Evolutionary conservation across 2,329 filamentous ascomycete species (phyloP).

Genomic region (Pseudogymnoascus sp.): DNA sequence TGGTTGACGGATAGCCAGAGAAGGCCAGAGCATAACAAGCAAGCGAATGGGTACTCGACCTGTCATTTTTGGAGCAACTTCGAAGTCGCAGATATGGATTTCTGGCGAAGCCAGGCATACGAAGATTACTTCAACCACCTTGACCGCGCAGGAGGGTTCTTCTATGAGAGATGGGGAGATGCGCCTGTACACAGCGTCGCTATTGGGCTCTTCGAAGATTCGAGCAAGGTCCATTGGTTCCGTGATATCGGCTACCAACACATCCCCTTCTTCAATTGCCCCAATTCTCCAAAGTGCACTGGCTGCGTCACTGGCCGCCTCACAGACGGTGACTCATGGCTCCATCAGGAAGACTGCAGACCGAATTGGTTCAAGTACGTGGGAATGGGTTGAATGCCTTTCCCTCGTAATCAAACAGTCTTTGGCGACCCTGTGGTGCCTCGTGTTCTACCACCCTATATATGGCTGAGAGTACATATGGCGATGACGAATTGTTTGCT

Average conservation of each 20-base stretch:
- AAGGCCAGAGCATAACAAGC: slow-evolving; percentile 68
- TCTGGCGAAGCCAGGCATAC: slow-evolving; percentile 85
- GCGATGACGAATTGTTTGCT: neutral
- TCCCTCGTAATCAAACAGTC: neutral
- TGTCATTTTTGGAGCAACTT: slow-evolving; percentile 99
- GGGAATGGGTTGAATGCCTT: slow-evolving; percentile 55
- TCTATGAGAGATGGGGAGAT: slow-evolving; percentile 98
- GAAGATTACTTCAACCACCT: slow-evolving; percentile 95
- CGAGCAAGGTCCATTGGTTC: slow-evolving; percentile 93
- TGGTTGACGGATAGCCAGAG: slow-evolving; percentile 76
- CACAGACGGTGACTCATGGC: slow-evolving; percentile 77
- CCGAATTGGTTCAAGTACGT: slow-evolving; percentile 97
- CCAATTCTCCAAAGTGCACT: slow-evolving; percentile 87
- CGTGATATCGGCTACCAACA: slow-evolving; percentile 98
- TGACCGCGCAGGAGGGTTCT: slow-evolving; percentile 90
- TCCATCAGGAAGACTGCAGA: slow-evolving; percentile 86
- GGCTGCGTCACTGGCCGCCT: slow-evolving; percentile 81
- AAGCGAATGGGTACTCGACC: slow-evolving; percentile 89
- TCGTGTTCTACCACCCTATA: neutral
- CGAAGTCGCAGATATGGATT: slow-evolving; percentile 85
- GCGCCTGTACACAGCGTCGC: slow-evolving; percentile 94
- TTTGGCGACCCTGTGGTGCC: neutral
- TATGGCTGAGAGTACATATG: neutral
- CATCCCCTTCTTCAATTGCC: slow-evolving; percentile 97
- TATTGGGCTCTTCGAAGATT: slow-evolving; percentile 83